Evolutionary conservation across 2,329 filamentous ascomycete species (phyloP).

Genomic region (Trichoderma sp.): DNA sequence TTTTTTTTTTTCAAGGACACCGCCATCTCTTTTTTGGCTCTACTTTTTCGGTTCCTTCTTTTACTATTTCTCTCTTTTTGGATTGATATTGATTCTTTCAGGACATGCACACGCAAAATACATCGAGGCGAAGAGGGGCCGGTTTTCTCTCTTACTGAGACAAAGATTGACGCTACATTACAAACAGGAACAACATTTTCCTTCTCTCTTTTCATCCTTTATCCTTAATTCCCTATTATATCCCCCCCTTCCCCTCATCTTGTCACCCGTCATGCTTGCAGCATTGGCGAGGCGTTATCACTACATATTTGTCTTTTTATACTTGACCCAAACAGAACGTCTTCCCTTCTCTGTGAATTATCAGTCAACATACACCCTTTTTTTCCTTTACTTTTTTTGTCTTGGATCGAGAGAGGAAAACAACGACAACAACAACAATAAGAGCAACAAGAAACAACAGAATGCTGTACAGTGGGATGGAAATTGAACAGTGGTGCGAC

Average conservation of each 20-base stretch:
- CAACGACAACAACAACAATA: background rate
- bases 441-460: background rate
- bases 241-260: background rate
- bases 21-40: background rate
- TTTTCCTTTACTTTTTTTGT: background rate
- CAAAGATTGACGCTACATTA: constrained; percentile 17
- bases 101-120: constrained; percentile 7
- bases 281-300: constrained; percentile 2
- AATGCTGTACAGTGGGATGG: constrained; percentile 15
- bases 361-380: constrained; percentile 7
- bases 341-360: background rate
- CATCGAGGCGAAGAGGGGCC: background rate
- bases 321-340: background rate
- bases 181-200: background rate
- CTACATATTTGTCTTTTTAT: constrained; percentile 3
- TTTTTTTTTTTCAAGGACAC: background rate
- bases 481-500: constrained; percentile 12
- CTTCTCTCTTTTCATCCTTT: background rate
- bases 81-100: constrained; percentile 14
- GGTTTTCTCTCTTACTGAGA: constrained; percentile 11
- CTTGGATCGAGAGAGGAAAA: background rate
- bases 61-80: constrained; percentile 1
- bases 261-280: constrained; percentile 5
- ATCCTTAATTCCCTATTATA: background rate
- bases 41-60: background rate